phyloP scores from a whole-genome alignment of 2,329 filamentous ascomycete genomes.

The Chrysosporium keratinophilum region DNA sequence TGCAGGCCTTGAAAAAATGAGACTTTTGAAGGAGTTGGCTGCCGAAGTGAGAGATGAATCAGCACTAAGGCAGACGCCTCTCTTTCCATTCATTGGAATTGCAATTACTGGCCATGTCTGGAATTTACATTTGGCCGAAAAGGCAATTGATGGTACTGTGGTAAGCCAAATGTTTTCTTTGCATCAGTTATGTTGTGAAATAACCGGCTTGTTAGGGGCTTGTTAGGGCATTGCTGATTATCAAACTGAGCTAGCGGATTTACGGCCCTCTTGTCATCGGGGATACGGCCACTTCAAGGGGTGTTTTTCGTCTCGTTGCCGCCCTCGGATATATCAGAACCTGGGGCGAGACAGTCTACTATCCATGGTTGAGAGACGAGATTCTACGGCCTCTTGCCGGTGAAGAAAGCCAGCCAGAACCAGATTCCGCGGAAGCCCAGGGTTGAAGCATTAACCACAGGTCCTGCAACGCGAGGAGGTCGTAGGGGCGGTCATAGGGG shows the following conservation, averaged over 20 bases:
- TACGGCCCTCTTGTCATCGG: constrained; percentile 3
- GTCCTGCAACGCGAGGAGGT: too few species aligned
- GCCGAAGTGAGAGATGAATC: neutral
- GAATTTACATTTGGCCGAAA: constrained; percentile 3
- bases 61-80: too few species aligned
- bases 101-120: constrained; percentile 5
- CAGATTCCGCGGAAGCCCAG: too few species aligned
- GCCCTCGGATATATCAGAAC: neutral
- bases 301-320: constrained; percentile 1
- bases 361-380: constrained; percentile 5
- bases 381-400: constrained; percentile 3
- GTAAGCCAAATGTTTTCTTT: neutral
- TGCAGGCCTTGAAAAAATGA: constrained; percentile 7
- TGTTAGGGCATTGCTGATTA: neutral
- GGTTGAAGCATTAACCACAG: too few species aligned
- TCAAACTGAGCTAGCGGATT: neutral
- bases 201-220: neutral
- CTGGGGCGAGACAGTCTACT: constrained; percentile 3
- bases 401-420: too few species aligned
- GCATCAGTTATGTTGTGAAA: neutral
- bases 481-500: too few species aligned
- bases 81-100: constrained; percentile 3
- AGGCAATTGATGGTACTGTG: neutral
- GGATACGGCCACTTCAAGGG: constrained; percentile 3
- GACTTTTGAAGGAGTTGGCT: neutral